These are phyloP conservation scores for Helichrysum umbraculigerum DNA, from an alignment of 129 eudicot species.

Conservation along the genomic window DNA sequence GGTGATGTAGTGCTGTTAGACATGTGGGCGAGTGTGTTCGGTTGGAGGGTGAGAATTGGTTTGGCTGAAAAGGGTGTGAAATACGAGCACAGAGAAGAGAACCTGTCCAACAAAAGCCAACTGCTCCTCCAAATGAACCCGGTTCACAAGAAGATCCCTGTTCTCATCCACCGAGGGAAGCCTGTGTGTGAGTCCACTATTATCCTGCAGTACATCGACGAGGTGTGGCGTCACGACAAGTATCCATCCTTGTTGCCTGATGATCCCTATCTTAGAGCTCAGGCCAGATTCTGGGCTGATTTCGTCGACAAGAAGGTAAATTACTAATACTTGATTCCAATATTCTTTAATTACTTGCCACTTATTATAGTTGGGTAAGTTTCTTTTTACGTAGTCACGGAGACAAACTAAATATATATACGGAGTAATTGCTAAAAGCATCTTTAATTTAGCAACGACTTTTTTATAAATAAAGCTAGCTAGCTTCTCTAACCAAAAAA, in stretches of 20 bases:
- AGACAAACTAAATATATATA: no score
- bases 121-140: slow-evolving; percentile 33
- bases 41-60: slow-evolving; percentile 26
- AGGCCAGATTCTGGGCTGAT: slow-evolving; percentile 37
- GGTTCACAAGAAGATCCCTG: slow-evolving; percentile 34
- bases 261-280: slow-evolving; percentile 38
- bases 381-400: no score
- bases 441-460: no score
- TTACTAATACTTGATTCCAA: background rate
- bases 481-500: no score
- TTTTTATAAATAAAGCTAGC: no score
- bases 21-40: slow-evolving; percentile 18
- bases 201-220: slow-evolving; percentile 32
- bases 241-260: slow-evolving; percentile 24
- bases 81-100: slow-evolving; percentile 23
- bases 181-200: slow-evolving; percentile 27
- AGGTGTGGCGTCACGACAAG: slow-evolving; percentile 1
- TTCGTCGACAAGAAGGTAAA: slow-evolving; percentile 32
- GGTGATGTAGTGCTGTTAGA: slow-evolving; percentile 16
- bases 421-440: no score
- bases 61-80: slow-evolving; percentile 30
- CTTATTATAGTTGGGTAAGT: no score
- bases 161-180: slow-evolving; percentile 32
- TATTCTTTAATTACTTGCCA: no score
- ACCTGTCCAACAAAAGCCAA: slow-evolving; percentile 21